Base-by-base conservation (phyloP, 1,284 basidiomycete species). In the Cutaneotrichosporon sp. region DNA sequence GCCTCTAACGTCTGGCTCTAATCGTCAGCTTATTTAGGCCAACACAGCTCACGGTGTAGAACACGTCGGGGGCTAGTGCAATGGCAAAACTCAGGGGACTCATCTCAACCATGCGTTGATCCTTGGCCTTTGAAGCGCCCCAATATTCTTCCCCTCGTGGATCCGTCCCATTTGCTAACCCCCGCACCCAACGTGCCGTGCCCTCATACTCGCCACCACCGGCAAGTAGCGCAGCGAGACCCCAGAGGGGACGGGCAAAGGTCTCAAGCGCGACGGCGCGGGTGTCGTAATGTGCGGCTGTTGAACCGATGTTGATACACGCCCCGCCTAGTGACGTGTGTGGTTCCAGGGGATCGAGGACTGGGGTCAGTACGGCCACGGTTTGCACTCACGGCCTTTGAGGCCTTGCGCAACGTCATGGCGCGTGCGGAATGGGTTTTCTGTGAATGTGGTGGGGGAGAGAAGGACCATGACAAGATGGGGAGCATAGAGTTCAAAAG, bases 81-180 rank as follows among this genome's bases (percentile, higher is more conserved):
- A 91, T 82, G 0, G 88, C 83, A 75, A 88, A 90, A 1, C 89
- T 89, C 68, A 90, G 87, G 5, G 89, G 87, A 64, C 87, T 88
- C 80, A 89, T 90, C 76, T 90, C 89, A 0, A 90, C 89, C 89
- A 91, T 91, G 31, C 89, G 79, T 77, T 91, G 89, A 74, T 90
- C 89, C 76, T 87, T 89, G 71, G 88, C 85, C 61, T 85, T 83
- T 82, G 89, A 89, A 58, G 84, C 80, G 3, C 89, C 89, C 89
- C 89, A 91, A 76, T 88, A 90, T 78, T 90, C 89, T 3, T 83
- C 81, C 62, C 84, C 82, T 10, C 82, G 76, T 0, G 88, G 88
- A 72, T 90, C 82, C 11, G 88, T 88, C 2, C 89, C 89, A 66
- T 82, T 86, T 21, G 83, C 83, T 65, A 90, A 85, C 1, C 89